Evolutionary conservation across 176 grass and related monocot species (phyloP).

Genomic region (Saccharum officinarum): DNA sequence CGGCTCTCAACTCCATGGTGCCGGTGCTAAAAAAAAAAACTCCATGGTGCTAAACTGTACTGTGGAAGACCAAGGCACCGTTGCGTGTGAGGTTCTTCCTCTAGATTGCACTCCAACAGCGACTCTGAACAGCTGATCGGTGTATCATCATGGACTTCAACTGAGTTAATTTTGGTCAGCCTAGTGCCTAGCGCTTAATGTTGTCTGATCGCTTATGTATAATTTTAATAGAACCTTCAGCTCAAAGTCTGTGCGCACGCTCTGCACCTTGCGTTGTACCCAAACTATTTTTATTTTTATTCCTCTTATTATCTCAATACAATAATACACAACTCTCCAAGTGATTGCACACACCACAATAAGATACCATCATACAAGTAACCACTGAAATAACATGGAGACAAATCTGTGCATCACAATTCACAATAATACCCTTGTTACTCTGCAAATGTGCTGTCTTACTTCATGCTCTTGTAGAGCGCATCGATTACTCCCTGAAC

Average conservation of each 20-base stretch:
- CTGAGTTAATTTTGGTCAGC: no score
- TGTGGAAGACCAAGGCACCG: no score
- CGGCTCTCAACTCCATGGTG: no score
- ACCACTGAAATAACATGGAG: neutral
- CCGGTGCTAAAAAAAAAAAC: no score
- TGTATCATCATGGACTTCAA: no score
- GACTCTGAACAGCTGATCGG: no score
- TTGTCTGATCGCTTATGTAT: neutral
- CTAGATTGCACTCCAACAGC: no score
- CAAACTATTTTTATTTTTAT: neutral
- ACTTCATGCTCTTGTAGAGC: conserved; percentile 65
- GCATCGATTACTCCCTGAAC: conserved; percentile 59
- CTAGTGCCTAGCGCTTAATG: no score
- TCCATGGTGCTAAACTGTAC: no score
- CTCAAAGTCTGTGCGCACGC: neutral
- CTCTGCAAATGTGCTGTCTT: neutral
- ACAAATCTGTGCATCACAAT: neutral
- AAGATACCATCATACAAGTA: neutral
- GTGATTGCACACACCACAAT: neutral
- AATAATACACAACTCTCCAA: neutral
- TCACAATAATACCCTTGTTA: neutral
- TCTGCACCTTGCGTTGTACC: neutral
- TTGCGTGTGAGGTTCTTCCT: no score
- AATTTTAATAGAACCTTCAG: neutral
- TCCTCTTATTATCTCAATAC: neutral